Base-by-base conservation (phyloP, 768 basidiomycete genomes). In the Lactifluus hygrophoroides region DNA sequence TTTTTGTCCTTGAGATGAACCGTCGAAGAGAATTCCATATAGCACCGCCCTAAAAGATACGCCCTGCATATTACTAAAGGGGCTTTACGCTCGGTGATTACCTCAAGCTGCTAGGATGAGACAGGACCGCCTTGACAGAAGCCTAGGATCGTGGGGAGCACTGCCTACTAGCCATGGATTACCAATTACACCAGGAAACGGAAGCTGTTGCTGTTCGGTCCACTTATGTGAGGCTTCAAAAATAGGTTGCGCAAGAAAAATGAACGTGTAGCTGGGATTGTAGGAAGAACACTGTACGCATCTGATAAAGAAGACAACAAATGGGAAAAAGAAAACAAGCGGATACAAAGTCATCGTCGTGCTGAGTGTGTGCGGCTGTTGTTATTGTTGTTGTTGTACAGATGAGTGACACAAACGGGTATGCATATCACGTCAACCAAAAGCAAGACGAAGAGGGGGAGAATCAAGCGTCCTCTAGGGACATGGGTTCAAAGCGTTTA, bases 401-500 rank as follows among this genome's bases (percentile, higher is more conserved):
- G 48, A 57, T 57, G 56, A 50, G 47, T 57, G 42, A 42, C 42
- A 27, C 43, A 40, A 35, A 21, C 47, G 56, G 56, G 56, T 57
- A 57, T 57, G 56, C 56, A 44, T 44, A 34, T 49, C 38, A 42
- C 3, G 32, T 43, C 42, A 17, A 23, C 25, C 17, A 47, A 42
- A 42, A 37, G 32, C 34, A 30, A 40, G 47, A 32, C 14, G 27
- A 30, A 13, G 17, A 28, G 37, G 28, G n/a, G 14, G 34, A 28
- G 35, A 30, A 16, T 58, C 28, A 60, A 49, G 62, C 56, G 27
- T 69, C 70, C 44, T 70, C 72, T 28, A 65, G 54, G 32, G 54
- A 52, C 54, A 57, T 58, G 14, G 67, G 60, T 43, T 76, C 70
- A 56, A 82, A 81, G 37, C 89, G 82, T 62, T 86, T 85, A 44